Conservation (phyloP, 306 rosid species). For the Gastrolobium bilobum region DNA sequence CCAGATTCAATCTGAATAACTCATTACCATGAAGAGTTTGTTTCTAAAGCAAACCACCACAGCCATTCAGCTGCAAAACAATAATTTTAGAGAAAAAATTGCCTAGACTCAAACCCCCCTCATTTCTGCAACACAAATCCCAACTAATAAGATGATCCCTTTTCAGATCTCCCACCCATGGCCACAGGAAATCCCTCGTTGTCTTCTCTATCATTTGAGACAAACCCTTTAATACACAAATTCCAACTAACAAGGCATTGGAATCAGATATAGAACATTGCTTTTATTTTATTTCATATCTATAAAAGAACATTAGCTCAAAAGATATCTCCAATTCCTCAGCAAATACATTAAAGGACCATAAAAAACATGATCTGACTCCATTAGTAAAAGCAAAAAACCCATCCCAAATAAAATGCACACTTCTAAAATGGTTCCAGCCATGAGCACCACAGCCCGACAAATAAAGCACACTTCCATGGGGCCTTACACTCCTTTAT, state of each 20-base stretch:
- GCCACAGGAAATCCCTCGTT: neutral
- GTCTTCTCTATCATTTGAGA: conserved; percentile 17
- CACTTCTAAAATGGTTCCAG: neutral
- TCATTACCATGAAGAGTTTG: neutral
- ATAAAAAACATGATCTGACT: conserved; percentile 1
- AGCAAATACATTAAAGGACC: neutral
- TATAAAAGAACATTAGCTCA: conserved; percentile 1
- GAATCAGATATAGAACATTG: neutral
- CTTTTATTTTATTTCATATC: neutral
- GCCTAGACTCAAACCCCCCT: neutral
- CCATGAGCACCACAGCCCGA: conserved; percentile 5
- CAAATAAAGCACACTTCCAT: neutral
- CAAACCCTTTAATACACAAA: neutral
- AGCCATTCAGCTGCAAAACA: neutral
- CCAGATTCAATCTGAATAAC: conserved; percentile 11
- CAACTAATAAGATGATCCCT: neutral
- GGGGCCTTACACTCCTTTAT: neutral
- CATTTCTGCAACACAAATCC: conserved; percentile 11
- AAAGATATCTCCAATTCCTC: neutral
- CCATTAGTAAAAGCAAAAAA: neutral
- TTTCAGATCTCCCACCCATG: neutral
- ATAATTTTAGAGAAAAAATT: neutral
- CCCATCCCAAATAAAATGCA: too few species aligned
- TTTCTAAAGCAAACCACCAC: conserved; percentile 16
- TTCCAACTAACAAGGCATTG: neutral